These are phyloP conservation scores for Cordyceps tenuipes DNA, from an alignment of 2,329 filamentous ascomycete genomes.

Conservation along the genomic window DNA sequence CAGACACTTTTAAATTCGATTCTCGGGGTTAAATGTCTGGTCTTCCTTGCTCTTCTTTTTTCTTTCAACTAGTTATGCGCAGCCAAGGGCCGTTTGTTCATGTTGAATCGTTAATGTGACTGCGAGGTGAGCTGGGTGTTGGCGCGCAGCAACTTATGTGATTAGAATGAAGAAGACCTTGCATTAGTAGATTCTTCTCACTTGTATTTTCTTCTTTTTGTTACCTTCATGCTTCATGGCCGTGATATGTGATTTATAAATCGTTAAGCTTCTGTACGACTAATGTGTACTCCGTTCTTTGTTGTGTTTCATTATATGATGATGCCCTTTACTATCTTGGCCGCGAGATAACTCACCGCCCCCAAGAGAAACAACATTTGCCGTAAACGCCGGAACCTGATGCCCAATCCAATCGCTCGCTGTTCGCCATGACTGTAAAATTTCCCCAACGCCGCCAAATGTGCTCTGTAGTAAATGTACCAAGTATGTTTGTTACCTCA, in stretches of 20 bases:
- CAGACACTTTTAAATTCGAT: no score
- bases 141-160: no score
- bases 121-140: no score
- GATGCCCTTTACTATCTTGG: not conserved
- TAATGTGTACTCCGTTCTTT: not conserved
- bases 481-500: not conserved
- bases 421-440: not conserved
- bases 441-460: constrained; percentile 3
- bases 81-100: no score
- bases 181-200: no score
- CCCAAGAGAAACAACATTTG: not conserved
- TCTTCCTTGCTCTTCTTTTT: no score
- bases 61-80: no score
- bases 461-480: not conserved
- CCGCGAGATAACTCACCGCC: not conserved
- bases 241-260: not conserved
- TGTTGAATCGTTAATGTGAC: no score
- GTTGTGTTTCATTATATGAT: not conserved
- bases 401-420: constrained; percentile 8
- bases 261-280: not conserved
- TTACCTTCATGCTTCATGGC: not conserved
- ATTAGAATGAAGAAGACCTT: no score
- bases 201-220: not conserved
- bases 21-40: no score
- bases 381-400: constrained; percentile 6